phyloP scores from a whole-genome alignment of 2,329 filamentous ascomycete genomes.

The Hymenoscyphus occultus region DNA sequence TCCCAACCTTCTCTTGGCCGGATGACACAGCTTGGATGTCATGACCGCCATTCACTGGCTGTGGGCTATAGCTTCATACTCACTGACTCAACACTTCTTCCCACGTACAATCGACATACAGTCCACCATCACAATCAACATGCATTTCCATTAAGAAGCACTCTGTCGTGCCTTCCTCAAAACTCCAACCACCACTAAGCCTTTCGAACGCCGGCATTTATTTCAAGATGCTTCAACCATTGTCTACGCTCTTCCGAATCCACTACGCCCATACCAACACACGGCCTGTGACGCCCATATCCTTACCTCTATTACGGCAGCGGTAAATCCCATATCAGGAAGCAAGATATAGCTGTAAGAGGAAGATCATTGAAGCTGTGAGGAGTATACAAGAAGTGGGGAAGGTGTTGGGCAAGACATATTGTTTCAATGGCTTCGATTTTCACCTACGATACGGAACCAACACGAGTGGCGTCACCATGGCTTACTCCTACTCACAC shows the following conservation, averaged over 20 bases:
- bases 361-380: not conserved
- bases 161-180: not conserved
- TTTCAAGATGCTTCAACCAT: slow-evolving; percentile 49
- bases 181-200: not conserved
- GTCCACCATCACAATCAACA: not conserved
- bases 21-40: not conserved
- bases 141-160: slow-evolving; percentile 9
- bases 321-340: slow-evolving; percentile 12
- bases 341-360: not conserved
- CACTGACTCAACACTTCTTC: not conserved
- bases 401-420: not conserved
- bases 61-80: not conserved
- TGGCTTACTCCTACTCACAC: slow-evolving; percentile 64
- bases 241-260: slow-evolving; percentile 38
- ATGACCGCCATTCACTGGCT: not conserved
- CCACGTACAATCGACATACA: not conserved
- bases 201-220: not conserved
- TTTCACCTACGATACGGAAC: slow-evolving; percentile 90
- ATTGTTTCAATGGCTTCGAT: slow-evolving; percentile 73
- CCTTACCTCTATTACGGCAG: slow-evolving; percentile 21
- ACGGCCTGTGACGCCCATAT: slow-evolving; percentile 41
- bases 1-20: not conserved
- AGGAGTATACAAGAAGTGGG: not conserved
- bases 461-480: slow-evolving; percentile 83
- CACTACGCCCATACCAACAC: slow-evolving; percentile 50